phyloP scores from a whole-genome alignment of 225 moss, liverwort and hornwort species.

The Asterella californica region DNA sequence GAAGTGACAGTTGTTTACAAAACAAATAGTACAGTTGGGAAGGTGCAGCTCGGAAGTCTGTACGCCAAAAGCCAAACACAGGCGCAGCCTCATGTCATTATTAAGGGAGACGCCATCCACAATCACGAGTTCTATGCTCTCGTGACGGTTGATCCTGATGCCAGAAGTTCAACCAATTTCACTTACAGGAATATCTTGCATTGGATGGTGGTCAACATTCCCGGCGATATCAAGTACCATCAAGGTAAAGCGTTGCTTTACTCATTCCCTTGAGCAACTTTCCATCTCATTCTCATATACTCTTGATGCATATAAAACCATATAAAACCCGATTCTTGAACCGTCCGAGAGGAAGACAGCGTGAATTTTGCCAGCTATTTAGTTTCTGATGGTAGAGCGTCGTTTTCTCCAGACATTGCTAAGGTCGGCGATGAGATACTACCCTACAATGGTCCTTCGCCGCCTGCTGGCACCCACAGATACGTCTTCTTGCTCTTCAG shows the following conservation, averaged over 20 bases:
- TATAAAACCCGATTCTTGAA: background rate
- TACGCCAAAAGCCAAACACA: constrained; percentile 23
- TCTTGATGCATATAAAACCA: background rate
- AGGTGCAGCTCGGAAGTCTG: constrained; percentile 20
- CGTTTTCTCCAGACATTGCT: background rate
- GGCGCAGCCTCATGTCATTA: constrained; percentile 25
- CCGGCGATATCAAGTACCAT: constrained; percentile 14
- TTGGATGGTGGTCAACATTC: constrained; percentile 37
- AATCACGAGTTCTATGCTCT: constrained; percentile 18
- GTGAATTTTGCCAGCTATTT: background rate
- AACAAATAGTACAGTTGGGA: constrained; percentile 6
- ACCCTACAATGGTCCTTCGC: constrained; percentile 22
- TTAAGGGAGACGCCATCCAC: constrained; percentile 17
- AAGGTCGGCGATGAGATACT: constrained; percentile 14
- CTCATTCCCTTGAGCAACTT: background rate
- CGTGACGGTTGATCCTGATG: constrained; percentile 36
- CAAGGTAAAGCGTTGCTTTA: constrained; percentile 19
- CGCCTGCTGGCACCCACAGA: constrained; percentile 35
- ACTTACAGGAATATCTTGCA: constrained; percentile 17
- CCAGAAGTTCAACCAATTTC: constrained; percentile 16
- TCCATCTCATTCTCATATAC: no score
- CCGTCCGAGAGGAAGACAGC: background rate
- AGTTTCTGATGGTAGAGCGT: background rate
- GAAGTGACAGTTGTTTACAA: constrained; percentile 5
- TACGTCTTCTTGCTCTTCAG: constrained; percentile 39